Percentiles rank a stretch among this genome's conserved stretches.
Conservation (phyloP, 2,329 filamentous ascomycete species). For the Botrytis pseudocinerea region DNA sequence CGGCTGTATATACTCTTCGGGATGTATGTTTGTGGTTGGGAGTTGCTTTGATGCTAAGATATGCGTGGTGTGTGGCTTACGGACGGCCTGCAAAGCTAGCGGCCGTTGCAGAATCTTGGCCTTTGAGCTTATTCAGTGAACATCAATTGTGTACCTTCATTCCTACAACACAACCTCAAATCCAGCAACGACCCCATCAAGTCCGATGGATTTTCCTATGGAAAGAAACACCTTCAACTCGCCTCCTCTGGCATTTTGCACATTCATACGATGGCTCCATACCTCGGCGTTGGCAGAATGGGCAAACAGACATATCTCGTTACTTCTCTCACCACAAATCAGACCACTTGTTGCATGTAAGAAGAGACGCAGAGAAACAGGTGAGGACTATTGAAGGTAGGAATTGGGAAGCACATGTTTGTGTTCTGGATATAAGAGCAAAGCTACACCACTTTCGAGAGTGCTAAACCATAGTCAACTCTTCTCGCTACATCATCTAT, state of each 20-base stretch:
- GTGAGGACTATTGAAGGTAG: neutral
- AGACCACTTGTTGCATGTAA: constrained; percentile 4
- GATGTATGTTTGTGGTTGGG: neutral
- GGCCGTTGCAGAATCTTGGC: neutral
- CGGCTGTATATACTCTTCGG: neutral
- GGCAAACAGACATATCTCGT: neutral
- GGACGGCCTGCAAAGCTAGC: neutral
- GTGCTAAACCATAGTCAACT: constrained; percentile 4
- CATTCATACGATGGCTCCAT: neutral
- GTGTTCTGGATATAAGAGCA: neutral
- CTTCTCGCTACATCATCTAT: neutral
- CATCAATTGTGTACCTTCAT: neutral
- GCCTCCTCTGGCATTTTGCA: neutral
- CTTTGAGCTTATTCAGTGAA: neutral
- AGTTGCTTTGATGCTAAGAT: neutral
- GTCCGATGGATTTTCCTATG: neutral
- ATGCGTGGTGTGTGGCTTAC: neutral
- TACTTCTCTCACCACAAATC: constrained; percentile 15
- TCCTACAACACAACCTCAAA: neutral
- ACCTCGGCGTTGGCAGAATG: neutral
- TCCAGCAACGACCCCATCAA: neutral
- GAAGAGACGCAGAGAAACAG: neutral
- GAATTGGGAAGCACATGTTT: neutral
- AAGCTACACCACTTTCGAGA: neutral
- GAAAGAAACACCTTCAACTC: neutral